phyloP scores from a whole-genome alignment of 495 filamentous ascomycete genomes.

The Penicillium cinerascens region DNA sequence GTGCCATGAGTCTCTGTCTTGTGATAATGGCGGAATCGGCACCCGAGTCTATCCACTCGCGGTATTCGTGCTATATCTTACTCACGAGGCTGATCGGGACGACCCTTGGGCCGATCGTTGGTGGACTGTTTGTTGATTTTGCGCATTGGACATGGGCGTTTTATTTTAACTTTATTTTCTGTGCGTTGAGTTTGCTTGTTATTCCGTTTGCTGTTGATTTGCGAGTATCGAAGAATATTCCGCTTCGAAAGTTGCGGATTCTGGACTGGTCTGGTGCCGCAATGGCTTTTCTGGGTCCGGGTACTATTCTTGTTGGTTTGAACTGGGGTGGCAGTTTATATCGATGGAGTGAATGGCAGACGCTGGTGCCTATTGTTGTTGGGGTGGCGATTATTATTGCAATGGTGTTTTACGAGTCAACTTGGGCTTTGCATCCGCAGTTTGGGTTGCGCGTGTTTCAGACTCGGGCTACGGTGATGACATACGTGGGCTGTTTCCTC shows the following conservation, averaged over 20 bases:
- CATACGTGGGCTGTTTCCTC: constrained; percentile 52
- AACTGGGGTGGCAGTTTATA: constrained; percentile 35
- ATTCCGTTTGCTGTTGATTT: constrained; percentile 37
- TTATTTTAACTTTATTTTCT: constrained; percentile 43
- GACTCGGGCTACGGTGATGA: constrained; percentile 28
- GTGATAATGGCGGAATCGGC: constrained; percentile 65
- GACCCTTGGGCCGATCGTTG: constrained; percentile 35
- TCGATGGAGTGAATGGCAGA: constrained; percentile 39
- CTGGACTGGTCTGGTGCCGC: constrained; percentile 39
- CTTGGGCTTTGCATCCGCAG: constrained; percentile 46
- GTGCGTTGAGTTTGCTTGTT: constrained; percentile 30
- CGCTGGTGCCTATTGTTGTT: constrained; percentile 49
- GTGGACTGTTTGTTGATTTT: constrained; percentile 37
- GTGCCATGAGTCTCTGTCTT: constrained; percentile 59
- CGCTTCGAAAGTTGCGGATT: constrained; percentile 24
- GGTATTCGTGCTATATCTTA: constrained; percentile 37
- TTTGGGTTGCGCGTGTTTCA: constrained; percentile 52
- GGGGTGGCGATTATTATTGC: constrained; percentile 42
- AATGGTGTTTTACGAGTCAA: constrained; percentile 49
- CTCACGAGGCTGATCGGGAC: constrained; percentile 34
- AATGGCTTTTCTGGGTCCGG: constrained; percentile 29
- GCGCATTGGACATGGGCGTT: constrained; percentile 41
- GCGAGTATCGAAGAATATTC: constrained; percentile 21
- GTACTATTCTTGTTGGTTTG: constrained; percentile 32
- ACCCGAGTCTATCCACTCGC: constrained; percentile 37